phyloP scores from a whole-genome alignment of 352 stramenopile species.

The Phytopythium sindhum region DNA sequence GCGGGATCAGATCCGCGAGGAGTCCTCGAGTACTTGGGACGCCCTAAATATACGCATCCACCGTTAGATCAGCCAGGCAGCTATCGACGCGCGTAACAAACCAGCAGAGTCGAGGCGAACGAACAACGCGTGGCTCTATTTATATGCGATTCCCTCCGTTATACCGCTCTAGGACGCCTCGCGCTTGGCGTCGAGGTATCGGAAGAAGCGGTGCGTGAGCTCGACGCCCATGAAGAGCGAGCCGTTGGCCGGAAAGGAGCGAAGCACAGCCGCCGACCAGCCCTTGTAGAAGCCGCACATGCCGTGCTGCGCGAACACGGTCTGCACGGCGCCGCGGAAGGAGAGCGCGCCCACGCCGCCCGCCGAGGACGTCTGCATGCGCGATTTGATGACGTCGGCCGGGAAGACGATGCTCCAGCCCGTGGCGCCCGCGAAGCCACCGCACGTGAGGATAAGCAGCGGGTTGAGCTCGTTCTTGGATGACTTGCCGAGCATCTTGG shows the following conservation, averaged over 20 bases:
- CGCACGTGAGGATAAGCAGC: conserved; percentile 65
- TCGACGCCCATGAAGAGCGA: conserved; percentile 89
- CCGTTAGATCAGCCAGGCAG: not conserved
- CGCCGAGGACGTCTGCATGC: conserved; percentile 66
- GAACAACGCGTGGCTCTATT: not conserved
- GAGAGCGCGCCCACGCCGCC: conserved; percentile 19
- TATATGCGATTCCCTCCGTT: not conserved
- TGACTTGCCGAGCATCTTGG: conserved; percentile 39
- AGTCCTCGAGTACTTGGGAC: not conserved
- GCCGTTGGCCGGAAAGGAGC: conserved; percentile 86
- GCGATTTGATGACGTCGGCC: conserved; percentile 80
- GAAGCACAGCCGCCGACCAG: conserved; percentile 81
- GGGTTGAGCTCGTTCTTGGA: conserved; percentile 78
- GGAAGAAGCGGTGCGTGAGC: conserved; percentile 81
- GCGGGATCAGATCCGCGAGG: conserved; percentile 1
- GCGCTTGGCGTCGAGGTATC: conserved; percentile 43
- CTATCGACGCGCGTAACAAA: not conserved
- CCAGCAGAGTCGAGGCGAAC: not conserved
- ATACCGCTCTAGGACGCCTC: not conserved
- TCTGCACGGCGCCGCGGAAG: conserved; percentile 42
- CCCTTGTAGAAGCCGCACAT: conserved; percentile 80
- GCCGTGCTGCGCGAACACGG: conserved; percentile 68
- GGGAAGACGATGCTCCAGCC: conserved; percentile 87
- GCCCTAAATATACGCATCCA: not conserved
- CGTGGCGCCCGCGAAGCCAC: conserved; percentile 71